These are phyloP conservation scores for Rhizophora mangle DNA, from an alignment of 345 rosid species.

Conservation along the genomic window DNA sequence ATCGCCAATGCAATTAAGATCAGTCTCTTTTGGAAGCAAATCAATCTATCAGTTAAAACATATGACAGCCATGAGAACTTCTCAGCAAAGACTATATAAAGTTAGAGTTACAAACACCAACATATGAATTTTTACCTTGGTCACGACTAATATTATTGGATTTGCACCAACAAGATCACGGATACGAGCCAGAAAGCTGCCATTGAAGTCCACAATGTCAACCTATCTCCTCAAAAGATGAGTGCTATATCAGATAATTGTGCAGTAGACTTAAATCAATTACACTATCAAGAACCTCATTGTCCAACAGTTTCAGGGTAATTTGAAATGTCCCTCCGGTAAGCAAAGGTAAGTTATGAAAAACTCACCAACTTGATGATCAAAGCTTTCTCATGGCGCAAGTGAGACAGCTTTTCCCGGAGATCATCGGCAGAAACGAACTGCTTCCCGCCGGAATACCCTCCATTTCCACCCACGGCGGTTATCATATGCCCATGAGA, in stretches of 20 bases:
- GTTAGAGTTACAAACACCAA: constrained; percentile 9
- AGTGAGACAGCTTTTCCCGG: constrained; percentile 76
- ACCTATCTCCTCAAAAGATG: constrained; percentile 43
- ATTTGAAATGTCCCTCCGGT: neutral
- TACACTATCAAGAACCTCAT: constrained; percentile 2
- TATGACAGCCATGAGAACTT: constrained; percentile 8
- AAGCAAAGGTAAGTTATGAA: neutral
- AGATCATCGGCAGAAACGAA: constrained; percentile 84
- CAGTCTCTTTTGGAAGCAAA: constrained; percentile 91
- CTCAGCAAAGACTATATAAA: neutral
- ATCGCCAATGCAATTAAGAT: constrained; percentile 90
- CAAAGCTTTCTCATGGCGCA: constrained; percentile 72
- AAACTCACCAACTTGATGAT: constrained; percentile 71
- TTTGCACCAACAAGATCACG: constrained; percentile 93
- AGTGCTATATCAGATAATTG: neutral
- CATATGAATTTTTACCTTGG: constrained; percentile 50
- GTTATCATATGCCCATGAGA: constrained; percentile 97
- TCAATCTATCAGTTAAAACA: constrained; percentile 51
- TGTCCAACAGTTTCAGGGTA: neutral
- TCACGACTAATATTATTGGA: constrained; percentile 83
- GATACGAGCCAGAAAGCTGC: constrained; percentile 83
- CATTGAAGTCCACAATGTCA: constrained; percentile 93
- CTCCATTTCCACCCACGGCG: constrained; percentile 97
- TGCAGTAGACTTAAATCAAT: neutral
- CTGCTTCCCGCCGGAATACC: constrained; percentile 88